Evolutionary conservation across 2,329 filamentous ascomycete species (phyloP), one percentile per base, ranked within the genome.

Genomic region (Pseudogymnoascus sp.): DNA sequence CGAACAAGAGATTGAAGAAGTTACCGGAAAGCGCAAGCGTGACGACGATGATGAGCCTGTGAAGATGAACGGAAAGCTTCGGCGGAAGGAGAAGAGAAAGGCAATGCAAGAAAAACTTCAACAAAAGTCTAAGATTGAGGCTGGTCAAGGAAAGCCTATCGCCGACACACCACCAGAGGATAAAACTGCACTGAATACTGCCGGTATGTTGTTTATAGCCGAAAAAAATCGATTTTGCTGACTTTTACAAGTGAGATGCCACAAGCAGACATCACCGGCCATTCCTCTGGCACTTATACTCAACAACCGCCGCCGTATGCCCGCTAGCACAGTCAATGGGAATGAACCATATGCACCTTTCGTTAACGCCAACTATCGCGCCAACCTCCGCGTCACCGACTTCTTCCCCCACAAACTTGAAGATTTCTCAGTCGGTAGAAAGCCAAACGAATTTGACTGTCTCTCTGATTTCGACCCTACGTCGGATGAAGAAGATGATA

Each of bases 361-460:
- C 70, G 80, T 86, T 64, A 91, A 93, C 70, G 77, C 82, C 64
- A 89, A 85, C 45, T 92, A 92, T 72, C 84, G 85, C 57, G 79
- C 85, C 21, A 80, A 82, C 36, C 86, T 90, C 37, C 87, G 90
- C n/a, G 87, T 96, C 1, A 82, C 96, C 37, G 90, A 96, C 75
- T 97, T 90, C 73, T 84, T 82, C 64, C 93, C 93, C 0, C 75
- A 80, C 2, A 79, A 80, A 1, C 76, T 97, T 1, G 82, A 86
- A 67, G 84, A 93, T 64, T 97, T 97, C 72, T 79, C 88, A 2
- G 75, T 73, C 31, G 78, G 78, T 63, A 77, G 76, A 42, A 77
- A 77, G 64, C 62, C 60, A 2, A 75, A 73, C 18, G 80, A 86
- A 29, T 81, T 76, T 60, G 81, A 83, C 37, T 68, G 76, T 0